Conservation (phyloP, 345 rosid genomes). For the Rhodamnia rubescens region DNA sequence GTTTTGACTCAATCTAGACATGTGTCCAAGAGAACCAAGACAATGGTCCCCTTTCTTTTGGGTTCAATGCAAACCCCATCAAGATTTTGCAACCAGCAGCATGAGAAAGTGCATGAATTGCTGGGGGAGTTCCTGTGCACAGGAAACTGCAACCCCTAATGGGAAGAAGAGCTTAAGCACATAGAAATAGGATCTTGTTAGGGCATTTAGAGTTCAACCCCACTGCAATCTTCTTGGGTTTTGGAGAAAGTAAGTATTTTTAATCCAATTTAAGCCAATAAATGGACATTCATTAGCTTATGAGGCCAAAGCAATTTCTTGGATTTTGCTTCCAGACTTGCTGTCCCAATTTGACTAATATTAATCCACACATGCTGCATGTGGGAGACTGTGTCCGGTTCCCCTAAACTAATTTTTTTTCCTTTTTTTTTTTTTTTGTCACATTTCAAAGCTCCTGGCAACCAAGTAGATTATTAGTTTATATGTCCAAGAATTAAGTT, state of each 20-base stretch:
- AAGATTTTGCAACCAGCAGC: background rate
- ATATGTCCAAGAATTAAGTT: background rate
- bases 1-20: conserved; percentile 59
- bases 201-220: conserved; percentile 5
- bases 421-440: conserved; percentile 1
- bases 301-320: conserved; percentile 14
- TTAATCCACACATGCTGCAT: conserved; percentile 51
- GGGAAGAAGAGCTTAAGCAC: background rate
- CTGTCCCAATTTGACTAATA: conserved; percentile 28
- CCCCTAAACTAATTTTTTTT: conserved; percentile 2
- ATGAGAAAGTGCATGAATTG: conserved; percentile 5
- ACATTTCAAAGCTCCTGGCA: conserved; percentile 10
- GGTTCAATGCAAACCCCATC: background rate
- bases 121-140: conserved; percentile 2
- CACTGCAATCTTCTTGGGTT: conserved; percentile 37
- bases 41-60: conserved; percentile 9
- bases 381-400: conserved; percentile 76
- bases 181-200: conserved; percentile 35
- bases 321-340: conserved; percentile 12
- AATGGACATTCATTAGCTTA: background rate
- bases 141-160: background rate
- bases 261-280: background rate
- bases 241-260: conserved; percentile 12
- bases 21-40: conserved; percentile 32
- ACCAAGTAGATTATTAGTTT: background rate